Base-by-base conservation (phyloP, 2,329 filamentous ascomycete species). In the Neopestalotiopsis rosae region DNA sequence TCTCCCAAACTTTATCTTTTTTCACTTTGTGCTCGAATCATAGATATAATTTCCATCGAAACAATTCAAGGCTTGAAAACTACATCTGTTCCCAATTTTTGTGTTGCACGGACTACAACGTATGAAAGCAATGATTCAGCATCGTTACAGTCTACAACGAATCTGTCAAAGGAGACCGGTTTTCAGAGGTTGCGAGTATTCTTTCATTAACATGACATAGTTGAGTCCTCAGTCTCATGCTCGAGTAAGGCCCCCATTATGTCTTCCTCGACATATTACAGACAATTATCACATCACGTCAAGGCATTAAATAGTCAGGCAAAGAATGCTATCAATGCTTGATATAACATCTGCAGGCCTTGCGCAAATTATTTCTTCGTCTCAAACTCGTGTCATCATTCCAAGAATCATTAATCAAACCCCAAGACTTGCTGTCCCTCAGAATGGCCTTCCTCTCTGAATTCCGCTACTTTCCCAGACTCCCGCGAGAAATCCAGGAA, bases 401-500 rank as follows among this genome's bases (percentile, higher is more conserved):
- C 24, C 24, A 7, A 30, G 12, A 61, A 20, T 13, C 12, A 13
- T 9, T n/a, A 9, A 3, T 10, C 24, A 10, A 17, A 7, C 1
- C 57, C 24, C 24, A 24, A 52, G 14, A 63, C 10, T 17, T 38
- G 38, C 13, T 20, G 17, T 40, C 14, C 3, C 17, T 24, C 14
- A 63, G n/a, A 12, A 63, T 63, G 61, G 61, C 61, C 10, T 6
- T 34, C 4, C n/a, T 24, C 24, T n/a, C 61, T 5, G 61, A 63
- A n/a, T 69, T 69, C 49, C 58, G 34, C 30, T 32, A 28, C 30
- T 69, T 69, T 40, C 12, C n/a, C 20, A 4, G 30, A 28, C 65
- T 69, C 4, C 68, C 68, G 14, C 28, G 28, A 12, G 68, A 69
- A 32, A 5, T 69, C 14, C 68, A 67, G 20, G 13, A 24, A 14